Base-by-base conservation (phyloP, 2,329 filamentous ascomycete species). In the Pseudopithomyces chartarum region DNA sequence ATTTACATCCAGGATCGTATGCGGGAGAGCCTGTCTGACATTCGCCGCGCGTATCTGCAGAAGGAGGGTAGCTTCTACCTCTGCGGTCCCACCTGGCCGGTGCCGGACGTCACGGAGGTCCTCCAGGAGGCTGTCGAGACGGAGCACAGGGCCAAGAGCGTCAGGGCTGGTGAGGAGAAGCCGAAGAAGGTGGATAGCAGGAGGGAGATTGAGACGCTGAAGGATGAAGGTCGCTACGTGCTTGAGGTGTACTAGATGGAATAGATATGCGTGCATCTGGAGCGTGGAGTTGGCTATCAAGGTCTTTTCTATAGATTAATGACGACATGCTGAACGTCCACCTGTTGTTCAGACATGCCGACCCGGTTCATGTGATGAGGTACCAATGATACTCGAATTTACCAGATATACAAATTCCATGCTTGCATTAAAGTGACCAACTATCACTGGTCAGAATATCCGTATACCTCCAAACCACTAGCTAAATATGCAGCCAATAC, bases 1-100 rank as follows among this genome's bases (percentile, higher is more conserved):
- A 97, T 99, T 64, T 99, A 99, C 80, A 99, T 99, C 73, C 95
- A 99, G 82, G 95, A 99, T 76, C 87, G 93, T 64, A 99, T 99
- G 95, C 85, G 95, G 56, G 85, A 98, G 84, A 92, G 89, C 0
- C 80, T 98, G 57, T 80, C 82, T 43, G 88, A 95, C 60, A 96
- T 99, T 62, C 84, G 92, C 56, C 82, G 92, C 78, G 90, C 92
- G 0, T 98, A 98, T 76, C 86, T 97, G 63, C 82, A 88, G 70
- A 87, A 97, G 65, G 89, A 95, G 68, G 95, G 95, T 55, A 89
- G 90, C 33, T 99, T 99, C 81, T 99, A 99, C 79, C 88, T 99
- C 17, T 99, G 95, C 75, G 95, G 95, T 43, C 95, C 95, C 29
- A 99, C 95, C 1, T 99, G 95, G 95, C 95, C 95, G 12, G 95